Evolutionary conservation across 164 flowering plant genomes (phyloP), one percentile per base, ranked within the genome.

Genomic region (Platanus orientalis): DNA sequence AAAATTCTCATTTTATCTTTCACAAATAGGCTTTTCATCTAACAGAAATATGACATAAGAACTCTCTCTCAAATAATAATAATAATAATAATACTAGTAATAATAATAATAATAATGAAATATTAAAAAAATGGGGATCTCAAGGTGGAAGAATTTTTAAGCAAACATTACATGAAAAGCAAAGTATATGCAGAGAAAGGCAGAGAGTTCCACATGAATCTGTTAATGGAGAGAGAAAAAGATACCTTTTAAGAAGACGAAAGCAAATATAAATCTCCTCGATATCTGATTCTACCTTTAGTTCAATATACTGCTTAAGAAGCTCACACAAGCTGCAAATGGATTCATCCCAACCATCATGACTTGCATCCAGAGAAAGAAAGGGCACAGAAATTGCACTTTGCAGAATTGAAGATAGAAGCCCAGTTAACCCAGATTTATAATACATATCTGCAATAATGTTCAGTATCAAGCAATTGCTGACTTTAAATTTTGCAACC

Each of bases 201-300:
- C 11, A 62, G 51, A 34, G 17, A 45, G 13, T 7, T 12, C 17
- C 32, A 20, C 11, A 23, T 16, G 16, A 52, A 34, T 36, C 25
- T 63, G 29, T 24, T 23, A 6, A 24, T 7, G 19, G 20, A 50
- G 11, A 42, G 17, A 6, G 47, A 3, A 42, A 60, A 30, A 10
- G 60, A 30, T 84, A 94, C 98, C 98, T 91, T 75, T 61, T 83
- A 48, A 94, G 74, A 71, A 91, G 83, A 65, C 90, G 79, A 71
- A 86, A 81, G 71, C 93, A 87, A 44, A 81, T 40, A 69, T 84
- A 81, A 58, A 91, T 81, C 80, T 91, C 97, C 74, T 94, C 98
- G 59, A 94, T 74, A 73, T 94, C 97, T 24, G 70, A 71, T 55
- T 80, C 75, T 52, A 94, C 74, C 78, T 83, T 94, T 54, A 84